Conservation (phyloP, 306 rosid species). For the Mimosa bimucronata region DNA sequence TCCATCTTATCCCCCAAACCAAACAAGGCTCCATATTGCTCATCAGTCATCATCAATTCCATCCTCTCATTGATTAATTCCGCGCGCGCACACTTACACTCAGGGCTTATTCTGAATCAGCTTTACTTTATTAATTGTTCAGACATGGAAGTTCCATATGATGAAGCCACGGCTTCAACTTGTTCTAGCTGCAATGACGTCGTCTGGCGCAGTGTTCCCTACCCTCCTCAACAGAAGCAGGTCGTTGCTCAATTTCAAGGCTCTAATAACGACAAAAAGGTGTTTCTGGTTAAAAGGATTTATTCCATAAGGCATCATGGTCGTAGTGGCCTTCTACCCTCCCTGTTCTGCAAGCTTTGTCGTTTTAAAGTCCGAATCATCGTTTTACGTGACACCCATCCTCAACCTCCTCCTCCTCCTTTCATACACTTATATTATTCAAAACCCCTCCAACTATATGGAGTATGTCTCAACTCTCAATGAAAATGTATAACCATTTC, state of each 20-base stretch:
- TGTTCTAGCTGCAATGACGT: neutral
- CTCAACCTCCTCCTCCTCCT: neutral
- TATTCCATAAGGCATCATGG: conserved; percentile 42
- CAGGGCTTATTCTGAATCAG: too few relatives aligned
- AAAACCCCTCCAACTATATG: too few relatives aligned
- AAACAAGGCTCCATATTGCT: neutral
- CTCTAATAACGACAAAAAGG: conserved; percentile 1
- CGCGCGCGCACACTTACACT: too few relatives aligned
- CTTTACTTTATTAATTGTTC: too few relatives aligned
- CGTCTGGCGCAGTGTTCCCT: neutral
- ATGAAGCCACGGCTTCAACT: conserved; percentile 7
- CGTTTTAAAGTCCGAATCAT: conserved; percentile 44
- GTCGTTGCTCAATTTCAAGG: neutral
- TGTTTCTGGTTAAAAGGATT: conserved; percentile 20
- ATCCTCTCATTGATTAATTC: neutral
- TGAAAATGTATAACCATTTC: neutral
- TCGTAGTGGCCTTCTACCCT: conserved; percentile 18
- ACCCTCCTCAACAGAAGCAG: neutral
- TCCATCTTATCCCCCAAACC: neutral
- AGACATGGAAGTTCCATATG: neutral
- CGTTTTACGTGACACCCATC: neutral
- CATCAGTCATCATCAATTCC: too few relatives aligned
- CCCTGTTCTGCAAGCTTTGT: conserved; percentile 35
- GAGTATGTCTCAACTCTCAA: neutral
- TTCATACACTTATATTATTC: too few relatives aligned